Evolutionary conservation across 768 basidiomycete species (phyloP).

Genomic region (Phanerochaete carnosa): DNA sequence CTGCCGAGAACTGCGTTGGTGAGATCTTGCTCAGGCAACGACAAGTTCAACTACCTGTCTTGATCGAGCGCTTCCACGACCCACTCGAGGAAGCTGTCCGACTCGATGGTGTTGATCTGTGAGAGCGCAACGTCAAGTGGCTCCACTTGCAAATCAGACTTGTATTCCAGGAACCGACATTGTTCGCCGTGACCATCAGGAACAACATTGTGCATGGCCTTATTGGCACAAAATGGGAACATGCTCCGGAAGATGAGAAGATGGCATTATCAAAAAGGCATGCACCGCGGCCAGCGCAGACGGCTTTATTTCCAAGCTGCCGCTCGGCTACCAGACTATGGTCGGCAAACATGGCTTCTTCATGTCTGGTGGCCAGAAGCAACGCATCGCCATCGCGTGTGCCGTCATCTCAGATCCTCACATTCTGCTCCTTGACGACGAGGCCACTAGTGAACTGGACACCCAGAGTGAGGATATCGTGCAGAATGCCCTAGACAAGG

Average conservation of each 20-base stretch:
- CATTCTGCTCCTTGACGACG: constrained; percentile 48
- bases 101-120: constrained; percentile 45
- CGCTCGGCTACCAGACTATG: constrained; percentile 47
- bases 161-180: constrained; percentile 47
- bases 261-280: constrained; percentile 42
- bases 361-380: constrained; percentile 48
- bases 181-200: constrained; percentile 45
- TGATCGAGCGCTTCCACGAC: constrained; percentile 54
- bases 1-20: constrained; percentile 57
- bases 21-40: constrained; percentile 67
- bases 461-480: constrained; percentile 50
- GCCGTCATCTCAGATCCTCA: constrained; percentile 47
- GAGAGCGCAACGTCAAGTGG: constrained; percentile 45
- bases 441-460: constrained; percentile 47
- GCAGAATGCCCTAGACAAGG: constrained; percentile 52
- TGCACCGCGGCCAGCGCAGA: constrained; percentile 51
- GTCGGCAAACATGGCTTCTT: constrained; percentile 50
- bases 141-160: constrained; percentile 48
- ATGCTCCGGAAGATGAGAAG: constrained; percentile 39
- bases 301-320: constrained; percentile 44
- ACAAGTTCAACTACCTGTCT: constrained; percentile 85
- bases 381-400: constrained; percentile 52
- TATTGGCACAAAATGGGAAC: constrained; percentile 41
- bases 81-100: constrained; percentile 38
- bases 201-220: constrained; percentile 48